phyloP scores from a whole-genome alignment of 1,284 basidiomycete species.

The Cystobasidium pallidum region DNA sequence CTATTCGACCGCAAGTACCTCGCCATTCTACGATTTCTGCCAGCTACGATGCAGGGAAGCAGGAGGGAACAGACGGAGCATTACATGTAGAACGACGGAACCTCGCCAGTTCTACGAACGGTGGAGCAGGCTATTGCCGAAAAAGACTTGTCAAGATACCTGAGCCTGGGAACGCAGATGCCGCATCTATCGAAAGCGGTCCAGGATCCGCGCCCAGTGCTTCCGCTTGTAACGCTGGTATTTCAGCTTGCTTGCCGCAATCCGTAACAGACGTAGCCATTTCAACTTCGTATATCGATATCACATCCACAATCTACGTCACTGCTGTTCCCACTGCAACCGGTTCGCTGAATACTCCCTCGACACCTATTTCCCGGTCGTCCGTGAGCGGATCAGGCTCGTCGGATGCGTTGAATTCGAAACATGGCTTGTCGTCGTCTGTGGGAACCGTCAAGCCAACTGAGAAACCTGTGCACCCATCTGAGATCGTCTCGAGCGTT shows the following conservation, averaged over 20 bases:
- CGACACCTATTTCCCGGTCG: no score
- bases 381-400: no score
- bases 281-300: slow-evolving; percentile 20
- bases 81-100: background rate
- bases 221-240: background rate
- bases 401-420: no score
- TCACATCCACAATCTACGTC: background rate
- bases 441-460: background rate
- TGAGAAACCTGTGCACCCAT: background rate
- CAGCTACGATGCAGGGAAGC: background rate
- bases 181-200: background rate
- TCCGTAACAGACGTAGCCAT: background rate
- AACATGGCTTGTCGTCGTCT: background rate
- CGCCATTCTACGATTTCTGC: background rate
- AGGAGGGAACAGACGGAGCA: background rate
- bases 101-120: no score
- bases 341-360: background rate
- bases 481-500: background rate
- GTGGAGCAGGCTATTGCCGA: slow-evolving; percentile 7
- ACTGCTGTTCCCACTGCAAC: background rate
- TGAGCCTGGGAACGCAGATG: background rate
- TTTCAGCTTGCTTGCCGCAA: background rate
- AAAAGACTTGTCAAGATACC: background rate
- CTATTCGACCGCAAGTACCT: background rate
- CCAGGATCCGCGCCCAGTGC: background rate